A percentile compares a stretch with the other conserved stretches of the same genome.
Evolutionary conservation across 1,139 yeast species (phyloP).

Genomic region (Kazachstania sp.): DNA sequence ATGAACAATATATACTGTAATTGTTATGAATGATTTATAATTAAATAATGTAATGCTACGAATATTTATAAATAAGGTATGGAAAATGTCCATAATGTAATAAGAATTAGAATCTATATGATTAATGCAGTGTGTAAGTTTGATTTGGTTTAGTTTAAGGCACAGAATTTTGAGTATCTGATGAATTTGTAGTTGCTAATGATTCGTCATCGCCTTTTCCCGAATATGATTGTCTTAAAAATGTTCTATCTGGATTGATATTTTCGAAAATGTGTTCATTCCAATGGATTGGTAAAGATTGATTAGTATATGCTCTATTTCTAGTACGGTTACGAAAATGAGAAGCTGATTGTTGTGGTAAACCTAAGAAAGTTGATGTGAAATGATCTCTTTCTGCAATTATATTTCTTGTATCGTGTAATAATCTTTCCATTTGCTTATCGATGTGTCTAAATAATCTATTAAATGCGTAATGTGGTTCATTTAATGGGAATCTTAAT

Average conservation of each 20-base stretch:
- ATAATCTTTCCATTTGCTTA: constrained; percentile 8
- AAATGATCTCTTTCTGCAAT: neutral
- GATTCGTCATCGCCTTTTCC: neutral
- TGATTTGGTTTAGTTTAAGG: neutral
- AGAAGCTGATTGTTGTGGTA: neutral
- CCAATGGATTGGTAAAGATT: neutral
- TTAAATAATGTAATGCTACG: neutral
- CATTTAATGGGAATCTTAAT: constrained; percentile 54
- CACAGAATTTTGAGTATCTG: neutral
- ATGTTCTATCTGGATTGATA: neutral
- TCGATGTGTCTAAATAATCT: constrained; percentile 25
- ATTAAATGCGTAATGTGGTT: constrained; percentile 51
- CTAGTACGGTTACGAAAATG: neutral
- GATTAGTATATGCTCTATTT: neutral
- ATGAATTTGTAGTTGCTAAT: neutral
- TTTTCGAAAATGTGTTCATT: neutral
- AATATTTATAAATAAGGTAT: neutral
- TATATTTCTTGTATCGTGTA: constrained; percentile 7
- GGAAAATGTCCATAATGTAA: neutral
- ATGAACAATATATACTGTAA: too few species aligned
- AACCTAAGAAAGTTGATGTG: neutral
- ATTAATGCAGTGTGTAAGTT: too few species aligned
- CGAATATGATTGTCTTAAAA: neutral
- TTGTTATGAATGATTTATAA: neutral
- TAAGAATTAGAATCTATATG: too few species aligned